These are phyloP conservation scores for Exophiala xenobiotica DNA, from an alignment of 2,329 filamentous ascomycete genomes.

Conservation along the genomic window DNA sequence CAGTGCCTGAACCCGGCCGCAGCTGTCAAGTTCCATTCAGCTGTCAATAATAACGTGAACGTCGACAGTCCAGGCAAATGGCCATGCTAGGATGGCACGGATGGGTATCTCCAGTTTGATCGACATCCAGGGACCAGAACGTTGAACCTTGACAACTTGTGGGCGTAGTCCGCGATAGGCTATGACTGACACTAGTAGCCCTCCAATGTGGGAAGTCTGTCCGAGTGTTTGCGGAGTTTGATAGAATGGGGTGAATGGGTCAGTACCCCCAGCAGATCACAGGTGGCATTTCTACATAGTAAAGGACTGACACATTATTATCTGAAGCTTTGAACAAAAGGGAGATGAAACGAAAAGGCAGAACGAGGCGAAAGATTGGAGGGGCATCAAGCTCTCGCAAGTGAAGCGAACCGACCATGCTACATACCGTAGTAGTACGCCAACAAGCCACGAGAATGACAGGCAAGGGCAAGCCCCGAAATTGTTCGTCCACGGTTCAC, in stretches of 20 bases:
- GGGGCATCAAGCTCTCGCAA: background rate
- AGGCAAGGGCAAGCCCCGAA: background rate
- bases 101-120: conserved; percentile 13
- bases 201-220: too few relatives aligned
- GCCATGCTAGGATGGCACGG: too few relatives aligned
- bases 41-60: background rate
- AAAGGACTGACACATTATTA: too few relatives aligned
- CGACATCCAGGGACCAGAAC: conserved; percentile 6
- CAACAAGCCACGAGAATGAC: background rate
- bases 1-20: conserved; percentile 1
- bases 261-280: too few relatives aligned
- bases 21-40: background rate
- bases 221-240: too few relatives aligned
- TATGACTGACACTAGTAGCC: too few relatives aligned
- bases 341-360: background rate
- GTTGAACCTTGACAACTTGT: background rate
- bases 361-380: background rate
- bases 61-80: too few relatives aligned
- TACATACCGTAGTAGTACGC: background rate
- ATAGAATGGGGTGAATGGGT: too few relatives aligned
- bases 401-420: background rate
- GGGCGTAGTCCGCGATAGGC: too few relatives aligned
- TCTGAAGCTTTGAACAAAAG: too few relatives aligned
- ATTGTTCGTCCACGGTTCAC: background rate
- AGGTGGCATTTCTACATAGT: too few relatives aligned